phyloP scores from a whole-genome alignment of 495 filamentous ascomycete genomes.

The Thermothielavioides terrestris region DNA sequence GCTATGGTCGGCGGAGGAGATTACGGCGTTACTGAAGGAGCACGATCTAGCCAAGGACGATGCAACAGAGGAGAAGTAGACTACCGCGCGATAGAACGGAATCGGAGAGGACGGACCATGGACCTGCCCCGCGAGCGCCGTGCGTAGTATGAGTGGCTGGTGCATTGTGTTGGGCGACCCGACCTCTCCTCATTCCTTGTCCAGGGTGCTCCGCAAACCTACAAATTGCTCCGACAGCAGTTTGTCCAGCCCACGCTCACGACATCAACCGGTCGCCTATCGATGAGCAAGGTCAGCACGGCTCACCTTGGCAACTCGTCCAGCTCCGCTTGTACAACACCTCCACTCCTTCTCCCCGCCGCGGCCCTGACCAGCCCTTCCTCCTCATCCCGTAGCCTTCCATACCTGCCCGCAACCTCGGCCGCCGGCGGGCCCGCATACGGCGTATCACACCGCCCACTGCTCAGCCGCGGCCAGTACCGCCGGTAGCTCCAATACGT shows the following conservation, averaged over 20 bases:
- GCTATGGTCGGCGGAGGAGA: slow-evolving; percentile 95
- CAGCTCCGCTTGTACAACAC: slow-evolving; percentile 10
- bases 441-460: slow-evolving; percentile 42
- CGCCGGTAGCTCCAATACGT: slow-evolving; percentile 76
- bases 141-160: slow-evolving; percentile 22
- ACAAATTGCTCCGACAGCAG: no score
- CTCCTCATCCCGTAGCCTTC: slow-evolving; percentile 28
- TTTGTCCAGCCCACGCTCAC: no score
- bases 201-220: no score
- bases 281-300: slow-evolving; percentile 16
- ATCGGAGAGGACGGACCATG: not conserved
- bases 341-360: slow-evolving; percentile 23
- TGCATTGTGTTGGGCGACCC: no score
- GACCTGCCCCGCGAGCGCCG: slow-evolving; percentile 17
- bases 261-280: slow-evolving; percentile 1
- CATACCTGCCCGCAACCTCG: slow-evolving; percentile 15
- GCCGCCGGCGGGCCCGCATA: slow-evolving; percentile 29
- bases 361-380: slow-evolving; percentile 18
- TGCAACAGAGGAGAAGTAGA: slow-evolving; percentile 56
- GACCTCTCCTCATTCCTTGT: no score
- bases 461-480: slow-evolving; percentile 47
- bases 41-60: slow-evolving; percentile 89
- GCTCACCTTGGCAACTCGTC: slow-evolving; percentile 4
- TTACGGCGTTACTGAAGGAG: slow-evolving; percentile 86
- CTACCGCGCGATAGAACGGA: not conserved